phyloP scores from a whole-genome alignment of 2,329 filamentous ascomycete species.

The Didymella exigua region DNA sequence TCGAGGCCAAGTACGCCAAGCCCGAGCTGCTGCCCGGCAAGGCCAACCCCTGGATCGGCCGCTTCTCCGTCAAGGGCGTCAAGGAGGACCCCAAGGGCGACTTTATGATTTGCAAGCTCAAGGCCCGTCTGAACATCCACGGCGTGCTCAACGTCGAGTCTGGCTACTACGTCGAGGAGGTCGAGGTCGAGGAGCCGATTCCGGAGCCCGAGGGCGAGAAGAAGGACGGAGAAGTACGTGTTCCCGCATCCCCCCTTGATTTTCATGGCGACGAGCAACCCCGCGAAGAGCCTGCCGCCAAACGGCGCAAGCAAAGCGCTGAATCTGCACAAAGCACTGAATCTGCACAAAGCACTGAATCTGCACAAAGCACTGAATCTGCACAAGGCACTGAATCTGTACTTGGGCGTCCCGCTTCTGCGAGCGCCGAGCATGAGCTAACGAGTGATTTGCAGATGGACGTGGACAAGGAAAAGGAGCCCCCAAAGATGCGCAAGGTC shows the following conservation, averaged over 20 bases:
- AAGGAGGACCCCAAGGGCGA: conserved; percentile 92
- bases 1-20: conserved; percentile 92
- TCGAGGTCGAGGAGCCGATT: conserved; percentile 93
- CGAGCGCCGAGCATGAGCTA: conserved; percentile 32
- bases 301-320: conserved; percentile 38
- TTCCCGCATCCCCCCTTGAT: conserved; percentile 30
- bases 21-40: conserved; percentile 87
- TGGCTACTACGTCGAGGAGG: conserved; percentile 97
- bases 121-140: conserved; percentile 95
- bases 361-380: conserved; percentile 29
- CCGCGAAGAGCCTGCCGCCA: conserved; percentile 36
- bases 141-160: conserved; percentile 95
- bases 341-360: conserved; percentile 28
- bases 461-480: conserved; percentile 49
- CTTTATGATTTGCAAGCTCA: conserved; percentile 99
- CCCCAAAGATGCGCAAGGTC: conserved; percentile 89
- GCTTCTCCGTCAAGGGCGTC: conserved; percentile 97
- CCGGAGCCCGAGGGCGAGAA: conserved; percentile 68
- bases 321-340: conserved; percentile 29
- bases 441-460: conserved; percentile 46
- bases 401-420: conserved; percentile 37
- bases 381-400: conserved; percentile 29
- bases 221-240: conserved; percentile 75
- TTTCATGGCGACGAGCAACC: conserved; percentile 27
- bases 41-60: conserved; percentile 91